These are phyloP conservation scores for Cladosporium velox DNA, from an alignment of 2,329 filamentous ascomycete species.

Conservation along the genomic window DNA sequence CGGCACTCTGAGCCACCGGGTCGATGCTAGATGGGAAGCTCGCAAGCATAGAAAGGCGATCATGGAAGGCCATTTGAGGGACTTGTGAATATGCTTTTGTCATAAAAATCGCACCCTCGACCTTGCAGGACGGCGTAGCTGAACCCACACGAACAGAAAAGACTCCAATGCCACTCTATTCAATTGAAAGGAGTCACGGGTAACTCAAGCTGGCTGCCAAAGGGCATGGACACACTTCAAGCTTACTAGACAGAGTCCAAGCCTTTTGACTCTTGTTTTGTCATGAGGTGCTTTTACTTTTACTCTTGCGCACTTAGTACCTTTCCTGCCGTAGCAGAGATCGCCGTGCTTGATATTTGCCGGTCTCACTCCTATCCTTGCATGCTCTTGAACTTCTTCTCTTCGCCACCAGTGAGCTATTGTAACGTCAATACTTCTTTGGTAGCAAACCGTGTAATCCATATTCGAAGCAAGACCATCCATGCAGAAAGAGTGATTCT, in stretches of 20 bases:
- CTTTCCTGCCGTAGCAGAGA: background rate
- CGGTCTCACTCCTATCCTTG: background rate
- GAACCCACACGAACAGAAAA: background rate
- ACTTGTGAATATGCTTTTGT: background rate
- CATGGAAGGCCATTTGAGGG: background rate
- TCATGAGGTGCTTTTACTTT: background rate
- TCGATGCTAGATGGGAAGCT: background rate
- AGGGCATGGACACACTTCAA: background rate
- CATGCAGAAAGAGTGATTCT: background rate
- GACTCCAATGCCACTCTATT: background rate
- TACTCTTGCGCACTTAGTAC: background rate
- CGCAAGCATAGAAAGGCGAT: constrained; percentile 3
- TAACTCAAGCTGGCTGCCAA: background rate
- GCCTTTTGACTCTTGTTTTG: background rate
- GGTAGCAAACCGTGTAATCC: background rate
- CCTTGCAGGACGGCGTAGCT: background rate
- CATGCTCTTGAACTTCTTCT: background rate
- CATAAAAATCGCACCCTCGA: background rate
- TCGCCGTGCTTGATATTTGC: background rate
- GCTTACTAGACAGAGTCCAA: background rate
- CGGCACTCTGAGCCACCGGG: background rate
- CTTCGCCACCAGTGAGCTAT: background rate
- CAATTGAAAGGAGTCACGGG: background rate
- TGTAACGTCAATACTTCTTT: background rate
- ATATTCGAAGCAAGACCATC: background rate